Evolutionary conservation across 2,329 filamentous ascomycete species (phyloP).

Genomic region (Colletotrichum sp.): DNA sequence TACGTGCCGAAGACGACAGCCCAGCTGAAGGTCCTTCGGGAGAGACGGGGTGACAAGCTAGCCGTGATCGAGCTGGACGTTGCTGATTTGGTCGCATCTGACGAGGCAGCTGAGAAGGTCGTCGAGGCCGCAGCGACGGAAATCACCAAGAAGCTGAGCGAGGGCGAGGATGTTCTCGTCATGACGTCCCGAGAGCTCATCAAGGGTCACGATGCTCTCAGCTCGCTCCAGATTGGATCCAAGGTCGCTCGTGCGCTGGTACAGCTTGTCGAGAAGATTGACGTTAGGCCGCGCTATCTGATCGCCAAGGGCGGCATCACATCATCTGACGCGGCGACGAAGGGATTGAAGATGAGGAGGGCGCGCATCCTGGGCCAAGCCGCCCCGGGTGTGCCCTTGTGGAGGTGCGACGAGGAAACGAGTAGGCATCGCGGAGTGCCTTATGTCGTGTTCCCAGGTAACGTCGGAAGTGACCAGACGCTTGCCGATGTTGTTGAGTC

Average conservation of each 20-base stretch:
- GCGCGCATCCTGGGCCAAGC: constrained; percentile 63
- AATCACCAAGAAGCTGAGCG: constrained; percentile 31
- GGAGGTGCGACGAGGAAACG: constrained; percentile 59
- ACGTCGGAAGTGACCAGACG: constrained; percentile 56
- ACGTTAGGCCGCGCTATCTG: constrained; percentile 57
- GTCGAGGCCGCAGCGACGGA: constrained; percentile 23
- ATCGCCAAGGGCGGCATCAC: constrained; percentile 67
- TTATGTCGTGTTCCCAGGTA: constrained; percentile 64
- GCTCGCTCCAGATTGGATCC: constrained; percentile 59
- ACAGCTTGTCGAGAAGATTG: constrained; percentile 48
- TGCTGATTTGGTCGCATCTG: constrained; percentile 7
- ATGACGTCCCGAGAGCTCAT: constrained; percentile 64
- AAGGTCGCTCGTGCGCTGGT: constrained; percentile 57
- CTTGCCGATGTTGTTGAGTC: constrained; percentile 46
- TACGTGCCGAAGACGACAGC: constrained; percentile 66
- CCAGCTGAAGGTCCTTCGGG: constrained; percentile 21
- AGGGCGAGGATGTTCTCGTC: constrained; percentile 57
- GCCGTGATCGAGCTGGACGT: constrained; percentile 24
- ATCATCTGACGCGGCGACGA: constrained; percentile 62
- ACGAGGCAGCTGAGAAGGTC: neutral
- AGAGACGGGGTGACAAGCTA: constrained; percentile 20
- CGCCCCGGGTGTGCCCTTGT: constrained; percentile 61
- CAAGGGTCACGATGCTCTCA: constrained; percentile 44
- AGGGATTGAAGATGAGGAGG: constrained; percentile 57
- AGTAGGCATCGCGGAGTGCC: constrained; percentile 55